Percentiles rank a stretch among this genome's conserved stretches.
phyloP scores from a whole-genome alignment of 2,329 filamentous ascomycete species.

The Colletotrichum musicola region DNA sequence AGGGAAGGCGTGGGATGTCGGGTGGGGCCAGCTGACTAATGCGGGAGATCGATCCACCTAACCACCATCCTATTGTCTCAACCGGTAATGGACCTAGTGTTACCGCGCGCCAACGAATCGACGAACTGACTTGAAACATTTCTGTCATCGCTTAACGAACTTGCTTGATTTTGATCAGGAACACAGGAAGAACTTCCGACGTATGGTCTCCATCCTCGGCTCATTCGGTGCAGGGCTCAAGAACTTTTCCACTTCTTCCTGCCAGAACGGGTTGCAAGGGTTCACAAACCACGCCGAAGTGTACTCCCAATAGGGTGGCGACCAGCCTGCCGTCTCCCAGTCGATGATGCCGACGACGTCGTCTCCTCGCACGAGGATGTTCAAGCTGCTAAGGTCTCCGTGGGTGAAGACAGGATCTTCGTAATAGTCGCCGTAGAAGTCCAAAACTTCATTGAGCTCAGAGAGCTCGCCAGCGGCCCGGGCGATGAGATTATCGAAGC shows the following conservation, averaged over 20 bases:
- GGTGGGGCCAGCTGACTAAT: no score
- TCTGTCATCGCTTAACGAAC: no score
- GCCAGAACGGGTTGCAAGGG: slow-evolving; percentile 39
- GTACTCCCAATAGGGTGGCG: slow-evolving; percentile 45
- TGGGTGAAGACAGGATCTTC: slow-evolving; percentile 9
- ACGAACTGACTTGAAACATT: no score
- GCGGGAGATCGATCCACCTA: no score
- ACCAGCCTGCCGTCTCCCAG: slow-evolving; percentile 45
- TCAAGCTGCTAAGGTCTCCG: slow-evolving; percentile 47
- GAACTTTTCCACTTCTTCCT: slow-evolving; percentile 40
- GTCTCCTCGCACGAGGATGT: slow-evolving; percentile 45
- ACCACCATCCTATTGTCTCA: no score
- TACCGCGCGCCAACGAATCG: no score
- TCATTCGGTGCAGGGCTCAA: slow-evolving; percentile 33
- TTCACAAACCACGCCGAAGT: slow-evolving; percentile 32
- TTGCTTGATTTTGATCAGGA: slow-evolving; percentile 22
- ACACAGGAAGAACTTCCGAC: slow-evolving; percentile 39
- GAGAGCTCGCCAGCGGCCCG: background rate
- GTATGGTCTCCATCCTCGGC: slow-evolving; percentile 41
- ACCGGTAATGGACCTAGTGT: no score
- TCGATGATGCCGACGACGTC: slow-evolving; percentile 45
- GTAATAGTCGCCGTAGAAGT: slow-evolving; percentile 13
- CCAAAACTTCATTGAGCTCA: slow-evolving; percentile 15
- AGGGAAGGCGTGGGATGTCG: no score
- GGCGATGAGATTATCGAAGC: background rate